Percentiles rank a stretch among this genome's conserved stretches.
Conservation (phyloP, 768 basidiomycete genomes). For the Lactifluus echinatus region DNA sequence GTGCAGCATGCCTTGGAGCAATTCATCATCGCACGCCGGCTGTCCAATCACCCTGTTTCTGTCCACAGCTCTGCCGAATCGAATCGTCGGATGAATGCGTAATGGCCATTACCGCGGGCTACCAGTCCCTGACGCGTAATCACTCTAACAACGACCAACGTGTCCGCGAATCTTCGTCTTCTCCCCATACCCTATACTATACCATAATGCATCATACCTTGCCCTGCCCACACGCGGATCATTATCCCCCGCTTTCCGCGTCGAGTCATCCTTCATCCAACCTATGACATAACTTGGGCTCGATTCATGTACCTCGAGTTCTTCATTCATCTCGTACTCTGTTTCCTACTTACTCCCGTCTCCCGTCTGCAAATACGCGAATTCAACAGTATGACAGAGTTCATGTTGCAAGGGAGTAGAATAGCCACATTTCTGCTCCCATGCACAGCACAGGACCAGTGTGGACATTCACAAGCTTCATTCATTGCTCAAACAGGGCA, state of each 20-base stretch:
- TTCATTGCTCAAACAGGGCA: slow-evolving; percentile 16
- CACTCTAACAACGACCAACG: slow-evolving; percentile 16
- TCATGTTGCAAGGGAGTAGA: slow-evolving; percentile 16
- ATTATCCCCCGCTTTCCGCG: slow-evolving; percentile 16
- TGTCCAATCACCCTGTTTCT: too few species aligned
- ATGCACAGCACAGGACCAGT: slow-evolving; percentile 12
- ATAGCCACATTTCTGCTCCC: slow-evolving; percentile 14
- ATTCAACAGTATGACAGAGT: slow-evolving; percentile 11
- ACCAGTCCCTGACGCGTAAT: too few species aligned
- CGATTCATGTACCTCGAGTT: slow-evolving; percentile 17
- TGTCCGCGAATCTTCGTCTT: slow-evolving; percentile 18
- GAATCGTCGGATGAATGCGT: too few species aligned
- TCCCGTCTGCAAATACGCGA: not conserved
- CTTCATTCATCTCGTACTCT: slow-evolving; percentile 13
- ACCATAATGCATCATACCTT: slow-evolving; percentile 9
- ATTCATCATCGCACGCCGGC: too few species aligned
- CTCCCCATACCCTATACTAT: slow-evolving; percentile 10
- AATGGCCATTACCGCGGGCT: too few species aligned
- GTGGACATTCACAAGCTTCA: slow-evolving; percentile 15
- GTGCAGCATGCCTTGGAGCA: too few species aligned
- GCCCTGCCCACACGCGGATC: slow-evolving; percentile 17
- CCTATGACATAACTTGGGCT: slow-evolving; percentile 20
- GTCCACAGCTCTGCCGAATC: too few species aligned
- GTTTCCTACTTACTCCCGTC: not conserved
- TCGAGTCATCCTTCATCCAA: slow-evolving; percentile 9